These are phyloP conservation scores for Plasmodium reichenowi DNA, from an alignment of 169 alveolate genomes.

Conservation along the genomic window DNA sequence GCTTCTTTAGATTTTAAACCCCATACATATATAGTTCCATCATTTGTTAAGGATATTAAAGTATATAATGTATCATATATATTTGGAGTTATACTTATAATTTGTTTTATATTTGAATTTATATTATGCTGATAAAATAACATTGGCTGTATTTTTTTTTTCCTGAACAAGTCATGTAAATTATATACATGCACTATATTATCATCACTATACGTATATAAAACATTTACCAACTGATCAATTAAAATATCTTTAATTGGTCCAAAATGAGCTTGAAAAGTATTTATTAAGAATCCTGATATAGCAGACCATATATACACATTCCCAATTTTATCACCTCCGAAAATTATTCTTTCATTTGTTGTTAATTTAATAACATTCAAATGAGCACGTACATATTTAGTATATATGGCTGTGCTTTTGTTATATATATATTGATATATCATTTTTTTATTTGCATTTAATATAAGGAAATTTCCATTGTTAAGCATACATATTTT, in stretches of 20 bases:
- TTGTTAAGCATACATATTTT: conserved; percentile 46
- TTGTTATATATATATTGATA: conserved; percentile 42
- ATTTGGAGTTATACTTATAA: conserved; percentile 55
- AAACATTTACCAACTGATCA: conserved; percentile 50
- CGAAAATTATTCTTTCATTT: conserved; percentile 60
- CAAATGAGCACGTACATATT: conserved; percentile 48
- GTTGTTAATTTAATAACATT: conserved; percentile 49
- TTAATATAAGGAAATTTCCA: conserved; percentile 57
- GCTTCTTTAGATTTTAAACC: conserved; percentile 61
- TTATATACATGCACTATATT: conserved; percentile 62
- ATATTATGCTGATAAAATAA: conserved; percentile 61
- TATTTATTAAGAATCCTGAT: conserved; percentile 62
- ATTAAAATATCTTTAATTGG: conserved; percentile 51
- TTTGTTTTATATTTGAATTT: conserved; percentile 69
- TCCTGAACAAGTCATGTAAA: conserved; percentile 65
- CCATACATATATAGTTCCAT: conserved; percentile 54
- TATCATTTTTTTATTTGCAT: conserved; percentile 44
- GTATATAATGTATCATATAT: conserved; percentile 42
- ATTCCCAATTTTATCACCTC: conserved; percentile 74
- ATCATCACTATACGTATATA: conserved; percentile 75
- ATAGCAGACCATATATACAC: conserved; percentile 55
- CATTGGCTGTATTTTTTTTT: conserved; percentile 39
- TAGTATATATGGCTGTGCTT: conserved; percentile 36
- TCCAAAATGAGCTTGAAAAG: conserved; percentile 76
- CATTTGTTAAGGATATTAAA: conserved; percentile 41